Percentiles rank a stretch among this genome's conserved stretches.
phyloP scores from a whole-genome alignment of 1,284 basidiomycete species.

The Leccinum ambiguum region DNA sequence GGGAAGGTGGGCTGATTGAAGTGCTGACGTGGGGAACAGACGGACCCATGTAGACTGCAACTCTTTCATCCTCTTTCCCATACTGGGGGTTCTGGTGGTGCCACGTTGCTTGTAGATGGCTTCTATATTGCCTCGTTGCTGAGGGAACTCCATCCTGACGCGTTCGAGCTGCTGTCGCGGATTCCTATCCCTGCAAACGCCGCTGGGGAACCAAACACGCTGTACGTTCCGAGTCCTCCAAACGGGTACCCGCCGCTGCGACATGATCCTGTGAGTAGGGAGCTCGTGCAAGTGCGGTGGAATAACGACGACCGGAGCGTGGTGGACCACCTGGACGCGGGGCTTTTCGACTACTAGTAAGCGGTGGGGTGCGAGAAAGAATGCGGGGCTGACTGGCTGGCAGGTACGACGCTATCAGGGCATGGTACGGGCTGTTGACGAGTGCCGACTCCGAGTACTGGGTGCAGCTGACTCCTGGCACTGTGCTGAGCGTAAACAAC shows the following conservation, averaged over 20 bases:
- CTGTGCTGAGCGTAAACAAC: constrained; percentile 77
- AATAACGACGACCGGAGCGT: constrained; percentile 95
- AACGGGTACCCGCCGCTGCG: constrained; percentile 67
- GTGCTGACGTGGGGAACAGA: constrained; percentile 44
- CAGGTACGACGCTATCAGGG: constrained; percentile 82
- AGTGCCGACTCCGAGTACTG: constrained; percentile 86
- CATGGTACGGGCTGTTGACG: constrained; percentile 78
- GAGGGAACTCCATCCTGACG: constrained; percentile 68
- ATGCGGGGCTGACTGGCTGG: constrained; percentile 14
- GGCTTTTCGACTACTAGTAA: constrained; percentile 71
- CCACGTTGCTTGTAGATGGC: constrained; percentile 91
- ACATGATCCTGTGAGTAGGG: constrained; percentile 62
- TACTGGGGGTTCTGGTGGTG: constrained; percentile 79
- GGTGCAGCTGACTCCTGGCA: constrained; percentile 86
- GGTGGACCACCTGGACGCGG: constrained; percentile 58
- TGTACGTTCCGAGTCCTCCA: constrained; percentile 61
- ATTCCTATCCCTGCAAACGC: constrained; percentile 84
- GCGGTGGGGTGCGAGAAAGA: constrained; percentile 15
- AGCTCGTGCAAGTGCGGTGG: constrained; percentile 84
- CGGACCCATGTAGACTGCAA: constrained; percentile 91
- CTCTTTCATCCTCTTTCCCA: constrained; percentile 94
- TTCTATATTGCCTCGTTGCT: constrained; percentile 88
- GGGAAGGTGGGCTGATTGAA: background rate
- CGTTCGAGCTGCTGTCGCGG: constrained; percentile 71
- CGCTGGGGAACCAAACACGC: constrained; percentile 70